phyloP scores from a whole-genome alignment of 768 basidiomycete species.

The Chlorophyllum brunneum region DNA sequence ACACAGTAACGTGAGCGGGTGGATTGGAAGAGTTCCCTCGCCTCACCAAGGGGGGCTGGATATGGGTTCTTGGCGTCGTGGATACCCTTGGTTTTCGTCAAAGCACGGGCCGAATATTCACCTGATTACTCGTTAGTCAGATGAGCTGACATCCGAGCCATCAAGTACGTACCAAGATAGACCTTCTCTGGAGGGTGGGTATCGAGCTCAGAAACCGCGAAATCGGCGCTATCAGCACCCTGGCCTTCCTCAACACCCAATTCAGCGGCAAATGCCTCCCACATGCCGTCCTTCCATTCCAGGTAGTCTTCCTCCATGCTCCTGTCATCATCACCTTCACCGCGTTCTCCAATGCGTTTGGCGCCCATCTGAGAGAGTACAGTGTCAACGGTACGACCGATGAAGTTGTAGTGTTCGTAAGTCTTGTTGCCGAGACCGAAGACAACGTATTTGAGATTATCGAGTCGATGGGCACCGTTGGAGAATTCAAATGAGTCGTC shows the following conservation, averaged over 20 bases:
- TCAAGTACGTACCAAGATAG: conserved; percentile 66
- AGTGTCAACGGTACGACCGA: conserved; percentile 75
- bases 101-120: conserved; percentile 92
- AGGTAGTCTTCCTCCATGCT: conserved; percentile 99
- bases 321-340: conserved; percentile 98
- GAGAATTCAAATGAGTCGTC: conserved; percentile 88
- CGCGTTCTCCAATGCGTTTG: conserved; percentile 78
- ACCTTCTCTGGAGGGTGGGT: conserved; percentile 82
- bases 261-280: conserved; percentile 78
- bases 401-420: conserved; percentile 95
- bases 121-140: conserved; percentile 39
- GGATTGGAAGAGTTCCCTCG: conserved; percentile 82
- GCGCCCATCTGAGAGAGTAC: conserved; percentile 78
- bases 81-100: conserved; percentile 91
- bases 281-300: conserved; percentile 98
- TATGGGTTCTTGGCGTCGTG: conserved; percentile 98
- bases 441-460: conserved; percentile 90
- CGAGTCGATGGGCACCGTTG: conserved; percentile 69
- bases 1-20: conserved; percentile 84
- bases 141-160: neutral
- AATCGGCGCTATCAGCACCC: conserved; percentile 92
- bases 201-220: conserved; percentile 80
- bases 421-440: conserved; percentile 92
- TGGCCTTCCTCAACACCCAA: conserved; percentile 95
- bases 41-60: conserved; percentile 71